Conservation (phyloP, 768 basidiomycete genomes). For the Termitomyces sp. region DNA sequence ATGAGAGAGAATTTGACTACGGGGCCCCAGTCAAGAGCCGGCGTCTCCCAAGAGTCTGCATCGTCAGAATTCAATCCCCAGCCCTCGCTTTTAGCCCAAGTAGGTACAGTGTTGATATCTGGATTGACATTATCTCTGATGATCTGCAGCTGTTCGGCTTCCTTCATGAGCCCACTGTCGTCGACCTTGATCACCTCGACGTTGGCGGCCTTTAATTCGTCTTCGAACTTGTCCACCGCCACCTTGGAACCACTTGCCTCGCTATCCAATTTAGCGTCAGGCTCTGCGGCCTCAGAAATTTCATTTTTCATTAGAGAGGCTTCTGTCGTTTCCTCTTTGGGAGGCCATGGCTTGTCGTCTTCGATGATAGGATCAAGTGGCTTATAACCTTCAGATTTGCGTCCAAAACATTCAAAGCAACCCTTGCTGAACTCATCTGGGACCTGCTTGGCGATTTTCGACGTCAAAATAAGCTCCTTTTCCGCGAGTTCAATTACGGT, state of each 20-base stretch:
- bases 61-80: constrained; percentile 7
- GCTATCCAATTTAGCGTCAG: constrained; percentile 12
- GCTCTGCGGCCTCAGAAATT: background rate
- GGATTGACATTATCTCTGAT: constrained; percentile 11
- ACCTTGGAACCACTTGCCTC: constrained; percentile 6
- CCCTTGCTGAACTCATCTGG: constrained; percentile 48
- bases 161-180: constrained; percentile 5
- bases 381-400: constrained; percentile 35
- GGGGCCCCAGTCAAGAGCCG: constrained; percentile 14
- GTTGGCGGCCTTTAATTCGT: constrained; percentile 29
- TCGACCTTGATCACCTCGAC: constrained; percentile 19
- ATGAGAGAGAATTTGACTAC: constrained; percentile 24
- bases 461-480: constrained; percentile 46
- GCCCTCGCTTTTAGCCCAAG: constrained; percentile 4
- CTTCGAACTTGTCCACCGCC: constrained; percentile 29
- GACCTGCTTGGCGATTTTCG: constrained; percentile 36
- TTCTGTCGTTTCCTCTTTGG: background rate
- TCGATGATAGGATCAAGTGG: constrained; percentile 13
- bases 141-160: constrained; percentile 8
- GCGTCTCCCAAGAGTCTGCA: constrained; percentile 6
- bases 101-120: constrained; percentile 6
- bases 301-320: background rate
- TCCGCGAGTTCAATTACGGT: constrained; percentile 34
- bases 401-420: constrained; percentile 45
- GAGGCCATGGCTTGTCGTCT: constrained; percentile 1